phyloP scores from a whole-genome alignment of 306 rosid species.

The Corylus avellana region DNA sequence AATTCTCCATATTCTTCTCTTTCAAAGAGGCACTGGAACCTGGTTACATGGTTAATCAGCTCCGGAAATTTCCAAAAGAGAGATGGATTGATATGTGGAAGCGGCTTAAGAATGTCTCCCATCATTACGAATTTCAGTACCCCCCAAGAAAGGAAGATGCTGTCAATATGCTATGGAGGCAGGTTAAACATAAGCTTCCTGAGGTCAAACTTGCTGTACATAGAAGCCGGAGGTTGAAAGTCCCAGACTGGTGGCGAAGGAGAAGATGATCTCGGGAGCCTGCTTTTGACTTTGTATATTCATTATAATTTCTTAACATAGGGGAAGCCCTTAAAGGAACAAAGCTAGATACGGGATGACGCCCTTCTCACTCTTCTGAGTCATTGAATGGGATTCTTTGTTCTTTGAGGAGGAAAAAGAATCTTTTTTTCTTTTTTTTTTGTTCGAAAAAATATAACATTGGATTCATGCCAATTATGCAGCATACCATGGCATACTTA shows the following conservation, averaged over 20 bases:
- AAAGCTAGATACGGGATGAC: background rate
- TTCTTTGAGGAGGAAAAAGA: too few species aligned
- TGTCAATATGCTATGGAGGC: conserved; percentile 93
- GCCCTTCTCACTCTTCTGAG: too few species aligned
- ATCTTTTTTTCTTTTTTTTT: too few species aligned
- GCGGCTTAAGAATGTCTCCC: conserved; percentile 67
- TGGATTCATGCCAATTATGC: background rate
- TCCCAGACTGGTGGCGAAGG: conserved; percentile 85
- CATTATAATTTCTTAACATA: conserved; percentile 27
- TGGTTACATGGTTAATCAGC: conserved; percentile 71
- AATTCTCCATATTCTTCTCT: conserved; percentile 83
- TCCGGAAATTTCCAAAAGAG: conserved; percentile 69
- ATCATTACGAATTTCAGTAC: conserved; percentile 84
- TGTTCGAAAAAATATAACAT: too few species aligned
- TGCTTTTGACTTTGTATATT: conserved; percentile 42
- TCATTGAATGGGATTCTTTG: too few species aligned
- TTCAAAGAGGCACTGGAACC: conserved; percentile 85
- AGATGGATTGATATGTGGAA: conserved; percentile 92
- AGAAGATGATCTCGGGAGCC: conserved; percentile 49
- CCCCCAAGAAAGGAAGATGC: conserved; percentile 84
- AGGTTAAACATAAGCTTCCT: conserved; percentile 86
- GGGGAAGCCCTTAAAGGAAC: conserved; percentile 23
- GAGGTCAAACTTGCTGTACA: conserved; percentile 68
- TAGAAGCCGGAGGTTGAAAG: conserved; percentile 76
- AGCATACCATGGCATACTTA: background rate